Evolutionary conservation across 2,329 filamentous ascomycete species (phyloP).

Genomic region (Colletotrichum gigasporum): DNA sequence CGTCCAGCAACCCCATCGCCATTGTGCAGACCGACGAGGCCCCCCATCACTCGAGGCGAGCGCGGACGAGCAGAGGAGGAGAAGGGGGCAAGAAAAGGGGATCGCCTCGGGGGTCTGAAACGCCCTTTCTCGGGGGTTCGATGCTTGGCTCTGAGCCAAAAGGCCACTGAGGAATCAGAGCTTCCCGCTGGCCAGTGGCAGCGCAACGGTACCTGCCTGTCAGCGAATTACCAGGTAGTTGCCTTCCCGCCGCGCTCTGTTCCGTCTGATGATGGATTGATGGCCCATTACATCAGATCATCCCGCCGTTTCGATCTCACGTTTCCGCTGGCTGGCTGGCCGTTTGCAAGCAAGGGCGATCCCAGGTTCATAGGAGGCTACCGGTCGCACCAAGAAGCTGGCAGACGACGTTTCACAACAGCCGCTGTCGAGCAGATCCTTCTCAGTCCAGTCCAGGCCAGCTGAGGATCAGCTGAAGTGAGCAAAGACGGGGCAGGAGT

Average conservation of each 20-base stretch:
- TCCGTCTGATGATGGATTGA: conserved; percentile 15
- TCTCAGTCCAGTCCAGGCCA: too few relatives aligned
- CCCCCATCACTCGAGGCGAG: too few relatives aligned
- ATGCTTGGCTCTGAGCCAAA: conserved; percentile 25
- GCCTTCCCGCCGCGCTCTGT: not conserved
- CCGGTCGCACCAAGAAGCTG: too few relatives aligned
- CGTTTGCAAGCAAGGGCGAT: not conserved
- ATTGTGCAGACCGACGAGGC: too few relatives aligned
- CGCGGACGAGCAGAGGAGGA: not conserved
- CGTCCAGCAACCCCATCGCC: too few relatives aligned
- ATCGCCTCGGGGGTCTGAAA: conserved; percentile 32
- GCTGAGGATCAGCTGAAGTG: too few relatives aligned
- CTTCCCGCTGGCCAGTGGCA: not conserved
- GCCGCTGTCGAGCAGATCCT: too few relatives aligned
- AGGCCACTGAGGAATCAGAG: not conserved
- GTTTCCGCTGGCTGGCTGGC: not conserved
- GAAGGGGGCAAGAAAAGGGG: conserved; percentile 3
- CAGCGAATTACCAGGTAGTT: not conserved
- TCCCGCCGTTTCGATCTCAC: conserved; percentile 27
- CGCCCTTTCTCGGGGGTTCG: conserved; percentile 12
- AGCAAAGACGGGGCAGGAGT: too few relatives aligned
- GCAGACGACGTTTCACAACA: too few relatives aligned
- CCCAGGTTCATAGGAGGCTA: too few relatives aligned
- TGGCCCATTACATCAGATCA: conserved; percentile 24
- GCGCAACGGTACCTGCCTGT: not conserved